phyloP scores from a whole-genome alignment of 306 rosid genomes.

The Astragalus membranaceus region DNA sequence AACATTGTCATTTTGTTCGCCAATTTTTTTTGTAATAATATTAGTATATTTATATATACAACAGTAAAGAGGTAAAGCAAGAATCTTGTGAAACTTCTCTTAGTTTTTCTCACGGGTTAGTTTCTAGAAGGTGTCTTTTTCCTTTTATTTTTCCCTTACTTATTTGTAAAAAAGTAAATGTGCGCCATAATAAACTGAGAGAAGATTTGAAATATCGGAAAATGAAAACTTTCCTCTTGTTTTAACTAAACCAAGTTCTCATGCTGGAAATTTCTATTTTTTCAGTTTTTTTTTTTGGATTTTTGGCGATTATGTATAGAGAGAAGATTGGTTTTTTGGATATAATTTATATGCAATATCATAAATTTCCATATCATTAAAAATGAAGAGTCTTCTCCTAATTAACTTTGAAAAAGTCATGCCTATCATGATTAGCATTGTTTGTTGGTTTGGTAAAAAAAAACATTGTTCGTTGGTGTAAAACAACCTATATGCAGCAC shows the following conservation, averaged over 20 bases:
- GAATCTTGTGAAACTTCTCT: conserved; percentile 18
- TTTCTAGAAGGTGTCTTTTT: background rate
- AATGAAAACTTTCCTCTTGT: background rate
- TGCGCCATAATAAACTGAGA: background rate
- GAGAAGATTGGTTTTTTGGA: too few relatives aligned
- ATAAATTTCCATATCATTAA: too few relatives aligned
- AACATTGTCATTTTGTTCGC: too few relatives aligned
- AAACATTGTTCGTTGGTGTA: too few relatives aligned
- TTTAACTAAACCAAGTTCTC: background rate
- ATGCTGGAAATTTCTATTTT: background rate
- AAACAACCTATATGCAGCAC: too few relatives aligned
- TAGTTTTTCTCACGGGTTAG: background rate
- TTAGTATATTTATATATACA: background rate
- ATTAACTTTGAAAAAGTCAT: too few relatives aligned
- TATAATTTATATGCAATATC: too few relatives aligned
- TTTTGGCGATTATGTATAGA: too few relatives aligned
- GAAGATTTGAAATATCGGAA: background rate
- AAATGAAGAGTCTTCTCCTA: too few relatives aligned
- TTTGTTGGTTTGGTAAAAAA: too few relatives aligned
- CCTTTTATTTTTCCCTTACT: background rate
- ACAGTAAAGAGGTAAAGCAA: background rate
- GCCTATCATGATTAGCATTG: too few relatives aligned
- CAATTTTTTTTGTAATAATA: background rate
- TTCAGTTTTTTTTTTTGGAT: too few relatives aligned
- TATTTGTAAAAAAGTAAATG: background rate